Percentiles rank a stretch among this genome's conserved stretches.
phyloP scores from a whole-genome alignment of 768 basidiomycete genomes.

The Cystofilobasidium bisporidii region DNA sequence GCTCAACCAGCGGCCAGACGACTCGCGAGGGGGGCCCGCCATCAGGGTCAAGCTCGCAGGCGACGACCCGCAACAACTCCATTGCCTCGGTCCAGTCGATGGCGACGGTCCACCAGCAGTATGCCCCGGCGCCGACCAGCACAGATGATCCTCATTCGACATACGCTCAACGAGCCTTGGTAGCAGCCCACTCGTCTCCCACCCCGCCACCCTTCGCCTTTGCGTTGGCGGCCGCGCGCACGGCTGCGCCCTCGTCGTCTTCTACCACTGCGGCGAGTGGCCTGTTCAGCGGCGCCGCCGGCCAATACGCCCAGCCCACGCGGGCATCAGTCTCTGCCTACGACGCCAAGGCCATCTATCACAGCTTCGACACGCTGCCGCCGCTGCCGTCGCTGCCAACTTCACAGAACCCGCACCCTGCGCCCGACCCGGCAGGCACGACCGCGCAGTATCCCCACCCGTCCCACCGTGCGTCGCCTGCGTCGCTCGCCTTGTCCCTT shows the following conservation, averaged over 20 bases:
- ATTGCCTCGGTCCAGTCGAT: not conserved
- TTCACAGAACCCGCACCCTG: constrained; percentile 13
- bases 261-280: not conserved
- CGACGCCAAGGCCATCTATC: constrained; percentile 11
- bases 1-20: not conserved
- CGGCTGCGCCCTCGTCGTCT: not conserved
- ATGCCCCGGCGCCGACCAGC: not conserved
- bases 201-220: no score
- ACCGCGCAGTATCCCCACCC: constrained; percentile 23
- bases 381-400: constrained; percentile 16
- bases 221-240: no score
- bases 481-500: no score
- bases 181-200: no score
- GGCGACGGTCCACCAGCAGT: not conserved
- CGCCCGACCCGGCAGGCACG: constrained; percentile 7
- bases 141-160: no score
- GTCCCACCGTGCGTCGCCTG: constrained; percentile 14
- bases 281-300: not conserved
- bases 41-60: not conserved
- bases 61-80: constrained; percentile 5
- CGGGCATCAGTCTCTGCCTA: constrained; percentile 10
- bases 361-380: constrained; percentile 16
- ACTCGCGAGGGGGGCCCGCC: not conserved
- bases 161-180: no score
- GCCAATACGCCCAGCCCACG: not conserved